These are phyloP conservation scores for Senna tora DNA, from an alignment of 306 rosid genomes.

Conservation along the genomic window DNA sequence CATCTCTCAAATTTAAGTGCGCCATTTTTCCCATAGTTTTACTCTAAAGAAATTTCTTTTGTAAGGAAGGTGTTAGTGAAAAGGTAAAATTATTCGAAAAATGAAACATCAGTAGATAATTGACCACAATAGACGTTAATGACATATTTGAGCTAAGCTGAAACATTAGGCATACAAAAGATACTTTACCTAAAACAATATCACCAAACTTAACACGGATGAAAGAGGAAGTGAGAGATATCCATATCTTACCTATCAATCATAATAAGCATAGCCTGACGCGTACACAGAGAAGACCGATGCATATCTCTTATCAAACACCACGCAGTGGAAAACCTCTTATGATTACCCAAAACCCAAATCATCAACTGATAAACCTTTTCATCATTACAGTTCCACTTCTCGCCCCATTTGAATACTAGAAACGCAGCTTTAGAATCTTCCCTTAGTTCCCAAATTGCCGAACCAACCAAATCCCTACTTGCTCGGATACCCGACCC, in stretches of 20 bases:
- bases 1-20: too few relatives aligned
- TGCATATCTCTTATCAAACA: conserved; percentile 74
- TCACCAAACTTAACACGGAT: neutral
- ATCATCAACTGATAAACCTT: conserved; percentile 69
- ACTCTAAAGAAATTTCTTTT: too few relatives aligned
- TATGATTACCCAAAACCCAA: conserved; percentile 81
- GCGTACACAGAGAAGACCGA: conserved; percentile 56
- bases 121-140: too few relatives aligned
- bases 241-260: conserved; percentile 89
- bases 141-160: too few relatives aligned
- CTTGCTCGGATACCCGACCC: conserved; percentile 50
- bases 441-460: conserved; percentile 74
- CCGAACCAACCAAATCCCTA: conserved; percentile 48
- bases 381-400: conserved; percentile 59
- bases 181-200: too few relatives aligned
- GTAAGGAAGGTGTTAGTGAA: too few relatives aligned
- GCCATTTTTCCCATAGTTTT: too few relatives aligned
- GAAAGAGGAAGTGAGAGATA: neutral
- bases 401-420: conserved; percentile 73
- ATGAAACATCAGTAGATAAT: too few relatives aligned
- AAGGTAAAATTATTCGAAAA: too few relatives aligned
- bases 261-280: conserved; percentile 76
- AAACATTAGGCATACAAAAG: too few relatives aligned
- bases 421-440: conserved; percentile 65
- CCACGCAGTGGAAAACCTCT: conserved; percentile 77